Conservation (phyloP, 2,329 filamentous ascomycete genomes). For the Pseudogymnoascus sp. region DNA sequence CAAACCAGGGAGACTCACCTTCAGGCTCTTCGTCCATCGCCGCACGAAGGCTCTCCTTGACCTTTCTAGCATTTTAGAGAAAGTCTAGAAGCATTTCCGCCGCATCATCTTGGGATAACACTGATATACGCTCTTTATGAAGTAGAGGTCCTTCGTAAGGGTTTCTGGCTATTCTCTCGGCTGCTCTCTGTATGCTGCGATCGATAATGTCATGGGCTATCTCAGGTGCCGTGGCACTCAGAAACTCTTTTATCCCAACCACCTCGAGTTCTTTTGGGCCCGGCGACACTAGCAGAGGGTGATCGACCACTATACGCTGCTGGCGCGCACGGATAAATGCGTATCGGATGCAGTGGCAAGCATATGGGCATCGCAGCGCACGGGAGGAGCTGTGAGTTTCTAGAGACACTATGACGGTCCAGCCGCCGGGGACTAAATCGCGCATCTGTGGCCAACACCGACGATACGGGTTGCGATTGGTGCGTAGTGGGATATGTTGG, state of each 20-base stretch:
- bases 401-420: background rate
- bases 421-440: background rate
- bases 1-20: background rate
- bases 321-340: background rate
- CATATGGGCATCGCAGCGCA: background rate
- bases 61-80: background rate
- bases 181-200: background rate
- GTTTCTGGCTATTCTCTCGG: background rate
- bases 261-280: background rate
- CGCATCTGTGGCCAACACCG: background rate
- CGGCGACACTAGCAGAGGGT: background rate
- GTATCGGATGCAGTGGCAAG: background rate
- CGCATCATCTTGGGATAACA: background rate
- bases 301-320: background rate
- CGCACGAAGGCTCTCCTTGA: background rate
- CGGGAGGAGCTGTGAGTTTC: background rate
- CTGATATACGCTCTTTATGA: background rate
- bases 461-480: background rate
- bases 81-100: background rate
- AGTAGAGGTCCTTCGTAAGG: background rate
- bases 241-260: background rate
- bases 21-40: background rate
- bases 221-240: background rate
- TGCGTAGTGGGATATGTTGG: background rate
- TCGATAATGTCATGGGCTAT: background rate